Evolutionary conservation across 176 grass and related monocot species (phyloP), one percentile per base, ranked within the genome.

Genomic region (Carex scoparia): DNA sequence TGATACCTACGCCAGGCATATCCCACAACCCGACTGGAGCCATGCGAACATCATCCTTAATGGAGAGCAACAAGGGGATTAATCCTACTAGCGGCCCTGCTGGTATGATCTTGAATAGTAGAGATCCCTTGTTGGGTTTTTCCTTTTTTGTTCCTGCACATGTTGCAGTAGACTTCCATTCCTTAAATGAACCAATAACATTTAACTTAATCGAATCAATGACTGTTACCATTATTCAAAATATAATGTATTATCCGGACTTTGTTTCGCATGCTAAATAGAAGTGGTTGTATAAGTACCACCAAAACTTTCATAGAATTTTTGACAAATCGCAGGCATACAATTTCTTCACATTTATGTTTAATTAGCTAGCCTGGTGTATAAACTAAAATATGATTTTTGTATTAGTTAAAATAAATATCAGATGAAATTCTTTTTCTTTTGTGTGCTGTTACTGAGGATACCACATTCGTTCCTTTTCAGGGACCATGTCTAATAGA

Each of bases 401-500:
- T 27, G 84, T 48, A 14, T 68, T 5, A 46, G 42, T 53, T 28
- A 74, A 74, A 23, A 28, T 51, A 48, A 51, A 3, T 30, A 69
- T 11, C 33, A 40, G 56, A 7, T 18, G 84, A 88, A 38, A 30
- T 56, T 65, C 16, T 30, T 12, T 72, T 44, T 55, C 32, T 87
- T 8, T 65, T 32, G 15, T 3, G 40, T 82, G 14, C 60, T 88
- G 14, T 57, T 80, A 87, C 19, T 60, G 15, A n/a, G 14, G n/a
- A 53, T 66, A 62, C 54, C 56, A 70, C 86, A 18, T 82, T 59
- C 38, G 81, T 86, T 48, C 87, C 58, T 40, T 60, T 82, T 71
- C 84, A 94, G 91, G 91, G 81, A 49, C 90, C 15, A 87, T 95
- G 56, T 87, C 91, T 51, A 99, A 95, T 11, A 90, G 93, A 12